Conservation (phyloP, 163 green algal genomes). For the Chlorella variabilis region DNA sequence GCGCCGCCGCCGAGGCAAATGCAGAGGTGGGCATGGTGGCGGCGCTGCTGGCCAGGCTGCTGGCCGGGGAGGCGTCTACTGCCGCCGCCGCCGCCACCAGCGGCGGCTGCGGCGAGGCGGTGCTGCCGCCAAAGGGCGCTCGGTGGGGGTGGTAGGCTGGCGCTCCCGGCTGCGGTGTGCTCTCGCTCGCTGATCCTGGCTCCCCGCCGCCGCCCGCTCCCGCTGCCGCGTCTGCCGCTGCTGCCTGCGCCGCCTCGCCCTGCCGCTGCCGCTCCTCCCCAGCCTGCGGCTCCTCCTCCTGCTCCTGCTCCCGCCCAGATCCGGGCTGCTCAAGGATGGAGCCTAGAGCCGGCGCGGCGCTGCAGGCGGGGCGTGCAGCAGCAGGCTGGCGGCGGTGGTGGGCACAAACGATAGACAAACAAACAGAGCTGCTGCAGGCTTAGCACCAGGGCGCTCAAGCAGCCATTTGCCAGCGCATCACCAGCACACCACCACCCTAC, state of each 20-base stretch:
- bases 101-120: background rate
- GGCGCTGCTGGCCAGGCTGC: slow-evolving; percentile 11
- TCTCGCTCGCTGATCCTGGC: too few relatives aligned
- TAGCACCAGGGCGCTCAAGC: too few relatives aligned
- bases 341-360: background rate
- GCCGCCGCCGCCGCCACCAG: background rate
- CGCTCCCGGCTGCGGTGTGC: too few relatives aligned
- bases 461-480: too few relatives aligned
- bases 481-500: too few relatives aligned
- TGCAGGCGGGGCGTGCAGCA: background rate
- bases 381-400: too few relatives aligned
- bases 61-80: background rate
- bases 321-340: background rate
- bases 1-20: background rate
- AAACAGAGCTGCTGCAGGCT: background rate
- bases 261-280: background rate
- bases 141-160: too few relatives aligned
- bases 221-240: background rate
- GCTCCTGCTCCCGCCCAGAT: background rate
- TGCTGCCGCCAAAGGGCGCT: background rate
- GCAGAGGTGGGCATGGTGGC: background rate
- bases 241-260: too few relatives aligned
- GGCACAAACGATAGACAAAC: background rate
- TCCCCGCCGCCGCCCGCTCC: too few relatives aligned
- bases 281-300: background rate